Conservation (phyloP, 139 green algal species). For the Micractinium conductrix region DNA sequence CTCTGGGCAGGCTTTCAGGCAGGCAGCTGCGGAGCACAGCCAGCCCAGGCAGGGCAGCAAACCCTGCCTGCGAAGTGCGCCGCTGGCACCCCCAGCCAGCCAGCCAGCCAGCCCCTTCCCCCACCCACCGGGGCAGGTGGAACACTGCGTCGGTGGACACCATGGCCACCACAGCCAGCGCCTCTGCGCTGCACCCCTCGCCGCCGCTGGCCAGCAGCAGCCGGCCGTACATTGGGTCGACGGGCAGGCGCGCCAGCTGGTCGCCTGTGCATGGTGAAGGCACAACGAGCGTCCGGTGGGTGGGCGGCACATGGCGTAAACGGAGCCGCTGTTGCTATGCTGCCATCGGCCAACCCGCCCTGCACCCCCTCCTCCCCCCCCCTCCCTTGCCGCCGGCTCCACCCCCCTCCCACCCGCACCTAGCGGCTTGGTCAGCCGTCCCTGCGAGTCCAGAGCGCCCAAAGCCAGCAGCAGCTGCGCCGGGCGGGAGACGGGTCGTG, state of each 20-base stretch:
- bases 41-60: too few relatives aligned
- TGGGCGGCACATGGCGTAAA: not conserved
- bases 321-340: too few relatives aligned
- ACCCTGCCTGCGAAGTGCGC: too few relatives aligned
- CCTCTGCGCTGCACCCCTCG: conserved; percentile 76
- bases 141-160: conserved; percentile 78
- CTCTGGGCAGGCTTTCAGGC: too few relatives aligned
- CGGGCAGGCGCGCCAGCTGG: conserved; percentile 76
- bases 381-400: not conserved
- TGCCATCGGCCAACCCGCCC: too few relatives aligned
- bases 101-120: not conserved
- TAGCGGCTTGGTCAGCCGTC: conserved; percentile 58
- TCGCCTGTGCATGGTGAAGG: conserved; percentile 3
- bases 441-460: conserved; percentile 75
- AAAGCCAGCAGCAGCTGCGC: conserved; percentile 80
- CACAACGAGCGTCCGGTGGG: not conserved
- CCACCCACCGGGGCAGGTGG: conserved; percentile 41
- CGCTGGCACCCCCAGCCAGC: not conserved
- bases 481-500: too few relatives aligned
- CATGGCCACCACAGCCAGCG: conserved; percentile 82
- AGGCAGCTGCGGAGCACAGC: too few relatives aligned
- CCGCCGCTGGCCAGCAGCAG: conserved; percentile 45
- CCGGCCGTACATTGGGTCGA: conserved; percentile 83
- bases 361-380: not conserved
- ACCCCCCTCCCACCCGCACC: too few relatives aligned